phyloP scores from a whole-genome alignment of 2,329 filamentous ascomycete species.

The Phialocephala sp. region DNA sequence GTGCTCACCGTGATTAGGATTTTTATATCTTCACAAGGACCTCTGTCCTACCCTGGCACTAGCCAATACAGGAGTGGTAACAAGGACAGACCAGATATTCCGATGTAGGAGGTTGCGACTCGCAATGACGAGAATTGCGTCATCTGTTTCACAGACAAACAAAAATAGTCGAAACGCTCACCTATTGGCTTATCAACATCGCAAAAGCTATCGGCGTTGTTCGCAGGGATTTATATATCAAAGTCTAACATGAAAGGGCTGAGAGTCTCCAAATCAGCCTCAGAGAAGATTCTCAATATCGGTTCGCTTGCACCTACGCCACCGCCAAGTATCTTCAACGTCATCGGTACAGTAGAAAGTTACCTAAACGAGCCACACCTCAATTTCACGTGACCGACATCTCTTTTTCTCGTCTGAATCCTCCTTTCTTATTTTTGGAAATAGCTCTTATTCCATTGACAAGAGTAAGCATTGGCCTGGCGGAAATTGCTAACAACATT shows the following conservation, averaged over 20 bases:
- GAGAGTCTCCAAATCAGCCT: background rate
- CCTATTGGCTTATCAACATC: constrained; percentile 4
- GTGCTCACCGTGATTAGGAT: background rate
- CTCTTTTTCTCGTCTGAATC: too few relatives aligned
- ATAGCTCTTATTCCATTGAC: too few relatives aligned
- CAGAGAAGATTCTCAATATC: too few relatives aligned
- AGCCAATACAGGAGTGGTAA: background rate
- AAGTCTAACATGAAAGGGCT: background rate
- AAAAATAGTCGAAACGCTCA: background rate
- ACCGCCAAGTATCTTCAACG: background rate
- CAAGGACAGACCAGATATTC: background rate
- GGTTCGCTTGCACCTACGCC: too few relatives aligned
- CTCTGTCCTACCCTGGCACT: background rate
- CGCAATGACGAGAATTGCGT: background rate
- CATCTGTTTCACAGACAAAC: background rate
- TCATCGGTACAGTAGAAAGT: background rate
- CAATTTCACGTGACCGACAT: background rate
- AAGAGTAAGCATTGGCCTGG: too few relatives aligned
- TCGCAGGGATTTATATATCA: background rate
- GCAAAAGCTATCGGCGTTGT: background rate
- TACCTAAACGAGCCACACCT: too few relatives aligned
- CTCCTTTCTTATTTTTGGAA: too few relatives aligned
- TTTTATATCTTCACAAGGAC: background rate
- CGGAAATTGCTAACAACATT: too few relatives aligned
- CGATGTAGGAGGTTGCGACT: background rate